Percentiles rank a stretch among this genome's conserved stretches.
Conservation (phyloP, 2,329 filamentous ascomycete species). For the Phaeosphaeria sp. region DNA sequence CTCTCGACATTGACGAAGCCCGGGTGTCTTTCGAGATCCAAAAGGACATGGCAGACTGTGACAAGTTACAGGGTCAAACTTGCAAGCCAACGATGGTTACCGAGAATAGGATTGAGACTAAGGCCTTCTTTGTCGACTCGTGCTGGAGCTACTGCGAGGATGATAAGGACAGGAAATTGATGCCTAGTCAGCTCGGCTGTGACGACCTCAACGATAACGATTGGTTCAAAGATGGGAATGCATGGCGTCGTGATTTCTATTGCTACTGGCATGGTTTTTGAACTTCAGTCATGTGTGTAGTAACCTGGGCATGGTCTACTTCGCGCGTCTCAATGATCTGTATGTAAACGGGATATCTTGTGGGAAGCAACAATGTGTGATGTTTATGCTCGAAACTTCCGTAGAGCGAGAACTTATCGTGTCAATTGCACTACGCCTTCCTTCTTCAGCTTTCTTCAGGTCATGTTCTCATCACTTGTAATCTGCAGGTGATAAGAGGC, state of each 20-base stretch:
- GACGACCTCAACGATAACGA: slow-evolving; percentile 5
- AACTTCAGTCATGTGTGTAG: too few relatives aligned
- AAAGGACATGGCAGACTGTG: slow-evolving; percentile 9
- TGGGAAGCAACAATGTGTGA: too few relatives aligned
- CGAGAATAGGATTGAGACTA: slow-evolving; percentile 10
- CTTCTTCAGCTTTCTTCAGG: too few relatives aligned
- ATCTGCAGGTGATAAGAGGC: too few relatives aligned
- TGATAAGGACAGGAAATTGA: neutral
- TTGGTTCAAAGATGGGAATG: neutral
- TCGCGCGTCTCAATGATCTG: too few relatives aligned
- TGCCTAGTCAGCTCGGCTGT: neutral
- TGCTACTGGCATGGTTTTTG: slow-evolving; percentile 5
- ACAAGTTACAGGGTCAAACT: neutral
- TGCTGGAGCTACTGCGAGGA: slow-evolving; percentile 1
- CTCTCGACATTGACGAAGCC: slow-evolving; percentile 2
- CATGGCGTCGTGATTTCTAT: slow-evolving; percentile 1
- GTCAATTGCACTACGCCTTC: too few relatives aligned
- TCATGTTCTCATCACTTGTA: too few relatives aligned
- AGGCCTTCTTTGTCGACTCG: slow-evolving; percentile 6
- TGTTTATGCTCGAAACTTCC: too few relatives aligned
- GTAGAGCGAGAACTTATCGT: too few relatives aligned
- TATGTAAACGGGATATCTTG: too few relatives aligned
- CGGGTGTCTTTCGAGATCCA: slow-evolving; percentile 11
- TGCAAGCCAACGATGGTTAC: slow-evolving; percentile 15
- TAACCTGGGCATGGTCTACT: too few relatives aligned